Conservation (phyloP, 2,329 filamentous ascomycete species). For the Alternaria sp. region DNA sequence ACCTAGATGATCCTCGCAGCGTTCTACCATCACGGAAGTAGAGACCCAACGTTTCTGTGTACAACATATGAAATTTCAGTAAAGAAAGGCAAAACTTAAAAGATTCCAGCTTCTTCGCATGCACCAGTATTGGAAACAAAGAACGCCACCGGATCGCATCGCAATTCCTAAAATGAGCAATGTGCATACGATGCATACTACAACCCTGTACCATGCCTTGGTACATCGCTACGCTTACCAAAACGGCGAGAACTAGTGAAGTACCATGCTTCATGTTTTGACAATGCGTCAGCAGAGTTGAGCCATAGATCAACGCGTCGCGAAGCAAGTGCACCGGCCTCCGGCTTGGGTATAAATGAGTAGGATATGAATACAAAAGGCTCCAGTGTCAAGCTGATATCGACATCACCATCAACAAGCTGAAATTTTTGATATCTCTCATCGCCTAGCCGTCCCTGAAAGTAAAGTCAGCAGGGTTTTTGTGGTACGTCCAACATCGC, state of each 20-base stretch:
- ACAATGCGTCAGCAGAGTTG: background rate
- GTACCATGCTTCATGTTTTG: conserved; percentile 1
- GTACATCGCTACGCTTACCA: background rate
- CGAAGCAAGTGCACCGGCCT: background rate
- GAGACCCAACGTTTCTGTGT: background rate
- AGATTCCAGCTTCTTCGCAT: background rate
- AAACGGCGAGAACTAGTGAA: background rate
- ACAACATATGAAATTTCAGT: background rate
- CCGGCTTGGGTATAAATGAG: background rate
- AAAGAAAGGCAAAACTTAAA: background rate
- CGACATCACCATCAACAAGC: background rate
- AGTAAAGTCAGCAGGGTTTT: background rate
- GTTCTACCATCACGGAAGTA: background rate
- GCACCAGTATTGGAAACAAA: background rate
- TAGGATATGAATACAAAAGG: background rate
- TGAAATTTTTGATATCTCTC: background rate
- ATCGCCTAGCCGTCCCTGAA: background rate
- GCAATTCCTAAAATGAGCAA: background rate
- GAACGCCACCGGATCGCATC: background rate
- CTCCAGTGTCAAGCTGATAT: background rate
- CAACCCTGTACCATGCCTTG: background rate
- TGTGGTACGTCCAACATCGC: background rate
- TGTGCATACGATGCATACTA: background rate
- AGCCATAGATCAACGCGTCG: background rate
- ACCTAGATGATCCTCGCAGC: background rate